Base-by-base conservation (phyloP, 148 eudicot species). In the Fagopyrum tataricum region DNA sequence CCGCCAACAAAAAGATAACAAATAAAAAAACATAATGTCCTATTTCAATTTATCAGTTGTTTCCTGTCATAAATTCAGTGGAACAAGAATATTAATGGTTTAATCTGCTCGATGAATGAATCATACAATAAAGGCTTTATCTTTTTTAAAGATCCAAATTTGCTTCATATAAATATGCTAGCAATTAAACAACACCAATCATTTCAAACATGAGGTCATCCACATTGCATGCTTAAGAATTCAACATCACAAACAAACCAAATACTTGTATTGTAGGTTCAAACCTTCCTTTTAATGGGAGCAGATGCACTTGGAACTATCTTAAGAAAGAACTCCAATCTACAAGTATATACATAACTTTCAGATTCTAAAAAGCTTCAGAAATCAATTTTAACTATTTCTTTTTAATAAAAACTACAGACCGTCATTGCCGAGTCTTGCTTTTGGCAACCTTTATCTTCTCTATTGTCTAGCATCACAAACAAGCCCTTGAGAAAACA, bases 371-470 rank as follows among this genome's bases (percentile, higher is more conserved):
- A 24, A 62, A 12, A 62, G 42, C 42, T 62, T 62, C n/a, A 13
- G n/a, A 31, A 31, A 62, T 11, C 26, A 62, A 7, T 26, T 6
- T 23, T 24, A 9, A 59, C 1, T 12, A 59, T 59, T 55, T 24
- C 15, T 59, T 4, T 10, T 40, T n/a, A n/a, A n/a, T n/a, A 24
- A 62, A 4, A 51, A 62, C 73, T 70, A 68, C 90, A 58, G 86
- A 96, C 99, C 97, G 84, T 72, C 97, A 96, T 76, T 92, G 97
- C 71, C 93, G 84, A 31, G 94, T 85, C 81, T 96, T 96, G 67
- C 76, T 83, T 85, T 92, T 96, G 56, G 97, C 96, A 55, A 97
- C 92, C 84, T 96, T 96, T 80, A 96, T 92, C 80, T 96, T 96
- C 81, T 92, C 99, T 79, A 90, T 89, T 21, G 97, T 92, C 99